phyloP scores from a whole-genome alignment of 495 filamentous ascomycete genomes.

The Clohesyomyces aquaticus region DNA sequence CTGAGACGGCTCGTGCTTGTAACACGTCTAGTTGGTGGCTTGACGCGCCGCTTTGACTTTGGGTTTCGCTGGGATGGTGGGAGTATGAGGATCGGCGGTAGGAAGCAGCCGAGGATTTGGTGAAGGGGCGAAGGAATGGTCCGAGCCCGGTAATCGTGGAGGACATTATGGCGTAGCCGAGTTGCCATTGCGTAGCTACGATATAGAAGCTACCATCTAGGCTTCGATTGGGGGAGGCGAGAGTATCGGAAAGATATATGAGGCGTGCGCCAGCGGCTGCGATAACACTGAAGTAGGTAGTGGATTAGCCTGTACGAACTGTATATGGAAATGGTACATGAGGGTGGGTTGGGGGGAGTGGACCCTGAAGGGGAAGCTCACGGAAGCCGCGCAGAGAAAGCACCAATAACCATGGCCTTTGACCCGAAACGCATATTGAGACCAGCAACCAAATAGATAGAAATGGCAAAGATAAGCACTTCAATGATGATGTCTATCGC shows the following conservation, averaged over 20 bases:
- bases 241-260: slow-evolving; percentile 11
- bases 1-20: background rate
- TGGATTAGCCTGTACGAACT: background rate
- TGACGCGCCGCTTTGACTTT: background rate
- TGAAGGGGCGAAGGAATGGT: slow-evolving; percentile 34
- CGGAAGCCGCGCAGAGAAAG: slow-evolving; percentile 29
- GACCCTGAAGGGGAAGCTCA: slow-evolving; percentile 1
- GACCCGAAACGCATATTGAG: slow-evolving; percentile 21
- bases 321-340: background rate
- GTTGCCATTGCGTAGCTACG: slow-evolving; percentile 32
- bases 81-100: slow-evolving; percentile 14
- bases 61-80: background rate
- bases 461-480: slow-evolving; percentile 33
- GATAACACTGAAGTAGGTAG: slow-evolving; percentile 15
- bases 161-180: slow-evolving; percentile 35
- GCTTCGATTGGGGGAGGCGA: slow-evolving; percentile 14
- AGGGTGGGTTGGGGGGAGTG: background rate
- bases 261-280: slow-evolving; percentile 21
- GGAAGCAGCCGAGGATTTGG: slow-evolving; percentile 4
- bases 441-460: slow-evolving; percentile 20
- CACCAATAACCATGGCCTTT: slow-evolving; percentile 29
- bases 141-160: slow-evolving; percentile 29
- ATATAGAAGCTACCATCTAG: slow-evolving; percentile 19
- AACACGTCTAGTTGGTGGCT: too few relatives aligned
- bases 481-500: slow-evolving; percentile 32